Evolutionary conservation across 2,329 filamentous ascomycete genomes (phyloP).

Genomic region (Fusarium sp.): DNA sequence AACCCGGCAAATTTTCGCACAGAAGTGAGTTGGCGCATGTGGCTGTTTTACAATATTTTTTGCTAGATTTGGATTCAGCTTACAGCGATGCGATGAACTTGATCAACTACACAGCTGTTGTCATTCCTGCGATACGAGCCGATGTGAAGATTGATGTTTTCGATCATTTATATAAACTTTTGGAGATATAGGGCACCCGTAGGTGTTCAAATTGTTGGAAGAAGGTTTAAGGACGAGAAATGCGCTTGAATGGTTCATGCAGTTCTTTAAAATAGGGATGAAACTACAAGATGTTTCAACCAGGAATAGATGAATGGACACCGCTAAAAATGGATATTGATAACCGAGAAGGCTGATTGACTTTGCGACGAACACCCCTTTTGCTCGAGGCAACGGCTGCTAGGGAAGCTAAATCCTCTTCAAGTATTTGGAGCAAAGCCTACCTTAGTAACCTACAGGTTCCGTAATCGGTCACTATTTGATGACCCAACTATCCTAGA

Average conservation of each 20-base stretch:
- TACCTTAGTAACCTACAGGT: too few relatives aligned
- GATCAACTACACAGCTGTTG: slow-evolving; percentile 65
- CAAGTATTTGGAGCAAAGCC: neutral
- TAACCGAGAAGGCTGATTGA: neutral
- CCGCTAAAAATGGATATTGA: neutral
- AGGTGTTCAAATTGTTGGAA: slow-evolving; percentile 20
- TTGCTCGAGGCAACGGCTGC: neutral
- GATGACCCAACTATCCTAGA: too few relatives aligned
- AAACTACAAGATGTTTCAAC: neutral
- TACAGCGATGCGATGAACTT: slow-evolving; percentile 60
- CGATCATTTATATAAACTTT: slow-evolving; percentile 51
- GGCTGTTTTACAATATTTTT: fast-evolving
- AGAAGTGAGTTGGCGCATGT: slow-evolving; percentile 18
- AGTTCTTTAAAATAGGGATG: neutral
- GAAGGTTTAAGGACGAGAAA: slow-evolving; percentile 37
- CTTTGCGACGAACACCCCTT: neutral
- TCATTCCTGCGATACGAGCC: slow-evolving; percentile 66
- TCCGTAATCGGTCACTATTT: too few relatives aligned
- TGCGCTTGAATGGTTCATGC: neutral
- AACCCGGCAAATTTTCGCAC: slow-evolving; percentile 58
- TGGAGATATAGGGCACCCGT: slow-evolving; percentile 46
- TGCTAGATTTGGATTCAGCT: slow-evolving; percentile 16
- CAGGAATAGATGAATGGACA: neutral
- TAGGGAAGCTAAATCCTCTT: neutral
- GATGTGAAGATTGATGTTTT: slow-evolving; percentile 61